These are phyloP conservation scores for Berberis thunbergii DNA, from an alignment of 164 flowering plant species.

Conservation along the genomic window DNA sequence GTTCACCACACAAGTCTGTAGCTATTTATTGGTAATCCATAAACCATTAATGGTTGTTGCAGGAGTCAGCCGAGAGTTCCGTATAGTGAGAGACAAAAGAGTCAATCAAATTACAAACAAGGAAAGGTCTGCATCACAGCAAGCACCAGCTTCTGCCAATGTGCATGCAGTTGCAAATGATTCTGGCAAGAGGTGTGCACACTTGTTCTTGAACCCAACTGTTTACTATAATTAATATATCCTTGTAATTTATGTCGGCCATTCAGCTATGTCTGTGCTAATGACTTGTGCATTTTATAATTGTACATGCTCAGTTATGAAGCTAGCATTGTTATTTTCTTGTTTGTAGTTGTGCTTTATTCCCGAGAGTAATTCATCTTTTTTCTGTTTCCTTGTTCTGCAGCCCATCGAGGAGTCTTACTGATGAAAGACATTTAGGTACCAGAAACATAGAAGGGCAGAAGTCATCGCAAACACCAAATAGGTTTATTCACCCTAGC, in stretches of 20 bases:
- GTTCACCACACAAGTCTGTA: no score
- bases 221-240: no score
- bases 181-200: slow-evolving; percentile 40
- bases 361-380: no score
- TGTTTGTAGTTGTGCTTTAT: no score
- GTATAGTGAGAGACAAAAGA: slow-evolving; percentile 91
- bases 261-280: no score
- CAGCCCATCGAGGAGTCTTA: slow-evolving; percentile 19
- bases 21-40: not conserved
- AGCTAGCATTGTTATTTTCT: no score
- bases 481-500: slow-evolving; percentile 26
- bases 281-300: no score
- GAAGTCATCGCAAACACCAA: slow-evolving; percentile 25
- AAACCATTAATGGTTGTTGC: slow-evolving; percentile 19
- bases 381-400: slow-evolving; percentile 16
- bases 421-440: slow-evolving; percentile 33
- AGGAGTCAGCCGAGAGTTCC: slow-evolving; percentile 65
- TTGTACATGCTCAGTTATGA: no score
- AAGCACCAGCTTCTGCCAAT: slow-evolving; percentile 22
- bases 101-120: slow-evolving; percentile 36
- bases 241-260: no score
- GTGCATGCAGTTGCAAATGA: slow-evolving; percentile 22
- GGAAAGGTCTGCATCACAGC: slow-evolving; percentile 32
- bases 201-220: not conserved
- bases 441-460: slow-evolving; percentile 17